Conservation (phyloP, 2,329 filamentous ascomycete species). For the Xylariaceae sp. region DNA sequence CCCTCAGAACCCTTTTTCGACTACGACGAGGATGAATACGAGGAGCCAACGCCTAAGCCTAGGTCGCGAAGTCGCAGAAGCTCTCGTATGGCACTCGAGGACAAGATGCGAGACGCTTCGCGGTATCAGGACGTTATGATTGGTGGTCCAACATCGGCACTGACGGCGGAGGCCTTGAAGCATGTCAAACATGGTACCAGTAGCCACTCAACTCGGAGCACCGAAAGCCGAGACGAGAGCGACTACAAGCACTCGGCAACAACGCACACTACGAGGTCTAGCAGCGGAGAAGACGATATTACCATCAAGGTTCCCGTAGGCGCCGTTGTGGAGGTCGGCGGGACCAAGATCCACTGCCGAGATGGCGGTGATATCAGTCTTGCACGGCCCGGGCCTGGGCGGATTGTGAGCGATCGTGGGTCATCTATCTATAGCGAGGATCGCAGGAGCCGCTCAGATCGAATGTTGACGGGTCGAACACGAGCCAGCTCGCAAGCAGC, state of each 20-base stretch:
- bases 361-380: conserved; percentile 60
- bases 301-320: conserved; percentile 58
- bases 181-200: conserved; percentile 47
- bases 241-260: conserved; percentile 60
- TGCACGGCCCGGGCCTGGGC: conserved; percentile 32
- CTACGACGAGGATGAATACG: conserved; percentile 15
- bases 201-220: conserved; percentile 56
- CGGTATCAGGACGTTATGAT: conserved; percentile 52
- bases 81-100: conserved; percentile 38
- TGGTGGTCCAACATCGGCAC: conserved; percentile 39
- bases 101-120: conserved; percentile 41
- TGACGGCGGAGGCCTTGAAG: conserved; percentile 55
- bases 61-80: conserved; percentile 31
- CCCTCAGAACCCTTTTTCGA: conserved; percentile 12
- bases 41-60: conserved; percentile 23
- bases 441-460: conserved; percentile 37
- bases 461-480: conserved; percentile 39
- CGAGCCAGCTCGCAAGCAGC: conserved; percentile 51
- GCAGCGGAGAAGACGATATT: conserved; percentile 52
- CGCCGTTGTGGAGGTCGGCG: conserved; percentile 53
- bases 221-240: conserved; percentile 59
- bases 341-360: conserved; percentile 54
- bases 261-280: conserved; percentile 56
- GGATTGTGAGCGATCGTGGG: conserved; percentile 48
- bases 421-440: conserved; percentile 48